phyloP scores from a whole-genome alignment of 2,329 filamentous ascomycete species.

The Delphinella strobiligena region DNA sequence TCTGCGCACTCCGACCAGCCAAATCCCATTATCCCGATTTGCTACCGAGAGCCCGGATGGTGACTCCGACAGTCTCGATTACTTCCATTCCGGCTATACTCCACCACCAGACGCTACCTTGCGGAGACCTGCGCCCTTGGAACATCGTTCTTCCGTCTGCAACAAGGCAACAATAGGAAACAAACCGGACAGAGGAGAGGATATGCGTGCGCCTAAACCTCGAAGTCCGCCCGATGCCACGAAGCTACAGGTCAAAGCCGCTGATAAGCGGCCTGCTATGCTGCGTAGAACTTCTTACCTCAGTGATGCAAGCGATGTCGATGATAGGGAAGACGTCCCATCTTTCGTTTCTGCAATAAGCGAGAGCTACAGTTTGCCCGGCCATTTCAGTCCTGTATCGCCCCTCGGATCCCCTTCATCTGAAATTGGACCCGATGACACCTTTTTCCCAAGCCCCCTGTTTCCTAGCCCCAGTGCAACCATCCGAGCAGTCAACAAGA shows the following conservation, averaged over 20 bases:
- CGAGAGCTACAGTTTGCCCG: constrained; percentile 1
- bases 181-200: constrained; percentile 1
- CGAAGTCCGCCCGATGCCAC: constrained; percentile 16
- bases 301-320: constrained; percentile 42
- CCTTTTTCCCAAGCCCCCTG: neutral
- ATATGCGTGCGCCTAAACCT: constrained; percentile 6
- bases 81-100: constrained; percentile 66
- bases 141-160: constrained; percentile 1
- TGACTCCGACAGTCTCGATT: constrained; percentile 34
- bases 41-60: constrained; percentile 18
- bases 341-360: constrained; percentile 11
- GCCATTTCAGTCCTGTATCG: constrained; percentile 5
- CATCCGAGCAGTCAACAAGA: neutral
- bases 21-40: constrained; percentile 16
- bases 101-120: constrained; percentile 62
- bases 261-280: constrained; percentile 8
- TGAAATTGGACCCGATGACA: neutral
- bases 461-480: neutral
- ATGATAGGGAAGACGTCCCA: constrained; percentile 26
- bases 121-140: constrained; percentile 25
- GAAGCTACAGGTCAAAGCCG: constrained; percentile 18
- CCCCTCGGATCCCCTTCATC: neutral
- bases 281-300: constrained; percentile 31
- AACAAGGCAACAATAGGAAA: neutral
- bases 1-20: constrained; percentile 5